These are phyloP conservation scores for Rhodotorula kratochvilovae DNA, from an alignment of 768 basidiomycete genomes.

Conservation along the genomic window DNA sequence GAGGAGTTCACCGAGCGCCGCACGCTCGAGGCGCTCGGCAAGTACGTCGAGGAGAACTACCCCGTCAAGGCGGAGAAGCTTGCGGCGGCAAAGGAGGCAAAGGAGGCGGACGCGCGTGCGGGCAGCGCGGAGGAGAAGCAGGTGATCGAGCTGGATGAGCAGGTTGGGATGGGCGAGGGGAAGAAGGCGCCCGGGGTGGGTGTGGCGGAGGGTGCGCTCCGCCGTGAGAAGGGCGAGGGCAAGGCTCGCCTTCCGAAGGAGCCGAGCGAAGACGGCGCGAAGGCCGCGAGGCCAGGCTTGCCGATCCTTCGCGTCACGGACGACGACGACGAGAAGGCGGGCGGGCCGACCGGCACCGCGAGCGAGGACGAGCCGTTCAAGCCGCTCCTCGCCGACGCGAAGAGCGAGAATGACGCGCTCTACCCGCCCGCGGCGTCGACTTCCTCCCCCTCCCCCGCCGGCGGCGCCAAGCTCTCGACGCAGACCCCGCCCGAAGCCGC, in stretches of 20 bases:
- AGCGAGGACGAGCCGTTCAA: background rate
- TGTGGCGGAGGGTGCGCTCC: background rate
- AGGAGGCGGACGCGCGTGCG: slow-evolving; percentile 4
- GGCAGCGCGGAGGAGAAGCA: background rate
- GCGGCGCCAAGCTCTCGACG: background rate
- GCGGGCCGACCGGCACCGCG: no score
- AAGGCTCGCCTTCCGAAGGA: slow-evolving; percentile 23
- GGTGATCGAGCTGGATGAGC: slow-evolving; percentile 4
- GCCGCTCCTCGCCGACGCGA: slow-evolving; percentile 2
- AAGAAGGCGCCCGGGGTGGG: background rate
- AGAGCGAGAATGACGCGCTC: slow-evolving; percentile 2
- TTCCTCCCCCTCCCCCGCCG: background rate
- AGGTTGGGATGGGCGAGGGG: background rate
- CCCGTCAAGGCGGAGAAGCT: slow-evolving; percentile 6
- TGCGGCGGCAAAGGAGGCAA: background rate
- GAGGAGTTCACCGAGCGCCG: slow-evolving; percentile 25
- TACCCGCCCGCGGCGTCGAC: background rate
- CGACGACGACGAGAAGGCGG: background rate
- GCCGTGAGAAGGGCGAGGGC: slow-evolving; percentile 1
- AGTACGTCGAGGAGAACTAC: slow-evolving; percentile 32
- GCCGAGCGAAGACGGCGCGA: background rate
- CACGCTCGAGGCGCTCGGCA: slow-evolving; percentile 27
- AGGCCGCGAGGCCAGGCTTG: background rate
- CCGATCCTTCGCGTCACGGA: slow-evolving; percentile 12
- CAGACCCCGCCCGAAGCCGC: background rate